Percentiles rank a stretch among this genome's conserved stretches.
Evolutionary conservation across 257 asterid species (phyloP).

Genomic region (Phtheirospermum japonicum): DNA sequence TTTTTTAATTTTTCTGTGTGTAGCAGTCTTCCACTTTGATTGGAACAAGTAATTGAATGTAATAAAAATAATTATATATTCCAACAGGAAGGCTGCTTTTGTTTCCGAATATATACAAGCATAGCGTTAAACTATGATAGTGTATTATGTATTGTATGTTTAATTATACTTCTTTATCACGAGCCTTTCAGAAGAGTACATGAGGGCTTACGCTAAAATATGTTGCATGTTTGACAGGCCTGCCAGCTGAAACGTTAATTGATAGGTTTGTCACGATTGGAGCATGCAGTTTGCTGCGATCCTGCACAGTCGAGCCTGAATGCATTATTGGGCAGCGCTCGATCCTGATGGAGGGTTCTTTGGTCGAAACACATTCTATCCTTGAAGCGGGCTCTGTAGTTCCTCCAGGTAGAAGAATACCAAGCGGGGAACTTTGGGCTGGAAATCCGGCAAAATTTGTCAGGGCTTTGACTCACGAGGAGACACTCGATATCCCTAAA

Average conservation of each 20-base stretch:
- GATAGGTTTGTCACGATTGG: slow-evolving; percentile 91
- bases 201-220: slow-evolving; percentile 23
- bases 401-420: slow-evolving; percentile 96
- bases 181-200: not conserved
- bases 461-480: slow-evolving; percentile 78
- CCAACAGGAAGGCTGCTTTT: not conserved
- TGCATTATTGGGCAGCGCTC: slow-evolving; percentile 96
- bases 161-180: not conserved
- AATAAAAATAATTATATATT: no score
- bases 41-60: not conserved
- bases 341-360: slow-evolving; percentile 89
- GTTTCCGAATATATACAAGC: not conserved
- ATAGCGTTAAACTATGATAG: not conserved
- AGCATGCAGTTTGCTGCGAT: slow-evolving; percentile 77
- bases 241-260: slow-evolving; percentile 82
- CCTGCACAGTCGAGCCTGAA: slow-evolving; percentile 92
- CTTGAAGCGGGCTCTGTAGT: slow-evolving; percentile 94
- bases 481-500: slow-evolving; percentile 81
- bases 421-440: slow-evolving; percentile 93
- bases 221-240: slow-evolving; percentile 46
- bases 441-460: slow-evolving; percentile 96
- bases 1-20: not conserved
- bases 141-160: not conserved
- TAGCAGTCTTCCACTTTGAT: no score
- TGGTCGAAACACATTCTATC: slow-evolving; percentile 88